Conservation (phyloP, 768 basidiomycete species). For the Mycena galericulata region DNA sequence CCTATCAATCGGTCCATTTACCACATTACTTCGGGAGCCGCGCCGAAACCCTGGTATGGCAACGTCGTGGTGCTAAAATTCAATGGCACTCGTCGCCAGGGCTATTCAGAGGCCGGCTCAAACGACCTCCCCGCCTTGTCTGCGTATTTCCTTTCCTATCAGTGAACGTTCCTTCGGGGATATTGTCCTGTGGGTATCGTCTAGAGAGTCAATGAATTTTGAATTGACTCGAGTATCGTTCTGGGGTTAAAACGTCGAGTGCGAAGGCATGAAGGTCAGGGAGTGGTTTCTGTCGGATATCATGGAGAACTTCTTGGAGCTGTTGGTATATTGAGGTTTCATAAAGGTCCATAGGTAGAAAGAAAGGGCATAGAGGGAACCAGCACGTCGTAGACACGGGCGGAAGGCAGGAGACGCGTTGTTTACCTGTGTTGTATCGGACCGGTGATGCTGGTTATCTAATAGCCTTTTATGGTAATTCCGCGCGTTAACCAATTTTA, state of each 20-base stretch:
- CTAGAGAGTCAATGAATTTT: no score
- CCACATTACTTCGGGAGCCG: conserved; percentile 87
- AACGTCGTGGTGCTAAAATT: conserved; percentile 87
- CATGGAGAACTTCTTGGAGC: no score
- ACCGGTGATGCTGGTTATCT: not conserved
- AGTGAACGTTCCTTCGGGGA: conserved; percentile 53
- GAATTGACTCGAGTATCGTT: no score
- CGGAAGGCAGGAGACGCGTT: not conserved
- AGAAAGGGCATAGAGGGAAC: not conserved
- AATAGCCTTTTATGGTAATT: conserved; percentile 8
- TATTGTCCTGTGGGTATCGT: no score
- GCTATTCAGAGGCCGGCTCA: conserved; percentile 86
- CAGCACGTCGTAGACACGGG: not conserved
- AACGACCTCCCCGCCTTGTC: conserved; percentile 90
- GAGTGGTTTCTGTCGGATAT: no score
- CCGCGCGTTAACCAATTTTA: not conserved
- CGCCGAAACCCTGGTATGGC: conserved; percentile 84
- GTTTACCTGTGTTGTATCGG: not conserved
- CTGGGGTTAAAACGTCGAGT: no score
- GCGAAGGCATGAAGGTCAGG: no score
- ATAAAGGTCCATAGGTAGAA: no score
- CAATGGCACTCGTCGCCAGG: conserved; percentile 85
- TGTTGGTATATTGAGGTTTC: no score
- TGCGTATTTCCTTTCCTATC: conserved; percentile 87
- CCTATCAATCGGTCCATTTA: conserved; percentile 85